Evolutionary conservation across 2,329 filamentous ascomycete species (phyloP).

Genomic region (Pseudomassariella vexata): DNA sequence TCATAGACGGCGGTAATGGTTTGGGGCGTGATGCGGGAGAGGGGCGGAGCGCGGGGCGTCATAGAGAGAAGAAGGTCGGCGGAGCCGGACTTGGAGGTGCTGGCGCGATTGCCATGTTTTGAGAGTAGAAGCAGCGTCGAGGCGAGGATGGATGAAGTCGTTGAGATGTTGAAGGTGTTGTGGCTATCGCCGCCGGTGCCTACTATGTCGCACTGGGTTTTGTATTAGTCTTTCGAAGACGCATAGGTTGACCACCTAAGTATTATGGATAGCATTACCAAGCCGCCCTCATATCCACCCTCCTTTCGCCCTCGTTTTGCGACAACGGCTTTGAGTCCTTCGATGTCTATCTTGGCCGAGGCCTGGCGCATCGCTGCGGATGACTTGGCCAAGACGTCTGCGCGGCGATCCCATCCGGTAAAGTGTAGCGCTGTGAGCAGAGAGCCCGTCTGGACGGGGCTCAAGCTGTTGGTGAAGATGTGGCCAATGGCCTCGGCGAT

Average conservation of each 20-base stretch:
- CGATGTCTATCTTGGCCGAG: constrained; percentile 64
- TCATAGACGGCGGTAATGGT: constrained; percentile 71
- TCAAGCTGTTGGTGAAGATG: constrained; percentile 86
- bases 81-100: constrained; percentile 91
- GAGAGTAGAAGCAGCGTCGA: constrained; percentile 79
- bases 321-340: constrained; percentile 56
- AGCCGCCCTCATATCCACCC: constrained; percentile 73
- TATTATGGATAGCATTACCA: constrained; percentile 52
- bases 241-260: not conserved
- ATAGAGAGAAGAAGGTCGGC: constrained; percentile 83
- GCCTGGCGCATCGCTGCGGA: constrained; percentile 79
- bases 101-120: constrained; percentile 95
- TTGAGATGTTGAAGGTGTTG: constrained; percentile 98
- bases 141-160: constrained; percentile 86
- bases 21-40: constrained; percentile 66
- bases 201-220: constrained; percentile 74
- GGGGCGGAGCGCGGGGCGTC: constrained; percentile 63
- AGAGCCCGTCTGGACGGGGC: constrained; percentile 81
- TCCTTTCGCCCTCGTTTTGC: constrained; percentile 55
- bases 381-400: constrained; percentile 81
- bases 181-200: constrained; percentile 94
- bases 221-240: constrained; percentile 6
- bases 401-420: constrained; percentile 74
- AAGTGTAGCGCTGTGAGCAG: constrained; percentile 90
- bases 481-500: constrained; percentile 86